phyloP scores from a whole-genome alignment of 2,329 filamentous ascomycete genomes.

The Ophiocordyceps camponoti-rufipedis region DNA sequence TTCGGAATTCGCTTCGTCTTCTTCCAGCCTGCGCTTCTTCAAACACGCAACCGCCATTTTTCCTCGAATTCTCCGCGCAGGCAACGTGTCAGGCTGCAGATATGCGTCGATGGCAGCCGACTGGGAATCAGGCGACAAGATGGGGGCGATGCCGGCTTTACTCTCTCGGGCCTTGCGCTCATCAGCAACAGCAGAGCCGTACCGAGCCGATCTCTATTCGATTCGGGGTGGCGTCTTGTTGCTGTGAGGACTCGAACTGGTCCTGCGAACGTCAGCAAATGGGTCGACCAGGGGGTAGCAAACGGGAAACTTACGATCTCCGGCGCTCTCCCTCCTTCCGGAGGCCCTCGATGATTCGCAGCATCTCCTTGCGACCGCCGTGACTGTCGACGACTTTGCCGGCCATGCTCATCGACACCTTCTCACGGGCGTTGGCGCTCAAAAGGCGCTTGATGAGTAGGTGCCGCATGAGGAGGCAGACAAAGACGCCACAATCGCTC shows the following conservation, averaged over 20 bases:
- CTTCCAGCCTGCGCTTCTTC: background rate
- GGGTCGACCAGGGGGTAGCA: background rate
- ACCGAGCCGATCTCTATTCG: slow-evolving; percentile 19
- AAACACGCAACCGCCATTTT: background rate
- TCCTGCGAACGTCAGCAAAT: slow-evolving; percentile 7
- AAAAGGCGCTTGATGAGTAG: slow-evolving; percentile 73
- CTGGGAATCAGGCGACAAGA: background rate
- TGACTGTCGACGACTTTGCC: slow-evolving; percentile 68
- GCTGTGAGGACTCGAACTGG: slow-evolving; percentile 18
- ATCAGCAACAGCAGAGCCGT: slow-evolving; percentile 12
- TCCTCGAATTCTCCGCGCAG: background rate
- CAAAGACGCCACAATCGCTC: slow-evolving; percentile 88
- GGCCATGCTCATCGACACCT: slow-evolving; percentile 86
- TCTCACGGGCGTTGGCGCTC: slow-evolving; percentile 60
- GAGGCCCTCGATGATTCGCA: slow-evolving; percentile 71
- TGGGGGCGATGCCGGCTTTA: slow-evolving; percentile 1
- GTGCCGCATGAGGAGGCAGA: slow-evolving; percentile 89
- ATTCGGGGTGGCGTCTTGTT: slow-evolving; percentile 24
- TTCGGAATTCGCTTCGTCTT: background rate
- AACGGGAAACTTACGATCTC: slow-evolving; percentile 44
- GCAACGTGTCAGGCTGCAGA: background rate
- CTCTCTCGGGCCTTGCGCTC: slow-evolving; percentile 8
- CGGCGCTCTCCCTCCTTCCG: slow-evolving; percentile 76
- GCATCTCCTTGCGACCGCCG: slow-evolving; percentile 75
- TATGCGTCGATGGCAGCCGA: background rate